Evolutionary conservation across 192 early-diverging fungal genomes (phyloP), one percentile per base, ranked within the genome.

Genomic region (Linnemannia zychae): DNA sequence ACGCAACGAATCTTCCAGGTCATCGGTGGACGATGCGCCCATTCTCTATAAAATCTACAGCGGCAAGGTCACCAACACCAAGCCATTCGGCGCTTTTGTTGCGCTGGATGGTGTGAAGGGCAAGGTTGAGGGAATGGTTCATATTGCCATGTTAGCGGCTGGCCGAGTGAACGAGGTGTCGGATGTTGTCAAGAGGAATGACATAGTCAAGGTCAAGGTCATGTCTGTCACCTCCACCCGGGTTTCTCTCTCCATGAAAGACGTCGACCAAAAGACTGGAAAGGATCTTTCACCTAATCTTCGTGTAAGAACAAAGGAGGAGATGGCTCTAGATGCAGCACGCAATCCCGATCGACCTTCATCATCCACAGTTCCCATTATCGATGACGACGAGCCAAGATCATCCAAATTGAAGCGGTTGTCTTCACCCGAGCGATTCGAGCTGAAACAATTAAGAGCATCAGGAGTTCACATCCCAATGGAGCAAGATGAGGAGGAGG

Each of bases 381-480:
- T 92, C 53, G 88, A 94, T 15, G 89, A 91, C 2, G 79, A 89
- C n/a, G 87, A 88, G 24, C 75, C 81, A 49, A 81, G 68, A 34
- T 78, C 85, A 13, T 88, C 87, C 24, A 81, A 75, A 22, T 80
- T 92, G 22, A 98, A 99, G 84, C 93, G 99, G 3, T 90, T 99
- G 75, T 95, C 97, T 15, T 98, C 97, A 15, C 97, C 97, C 0
- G 98, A 99, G 82, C 93, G 96, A 38, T 99, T 95, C 94, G 99
- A 99, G 87, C 94, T 99, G 75, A 97, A 99, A 87, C 99, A 99
- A 86, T 88, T 99, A 47, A 98, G 98, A 82, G 97, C 99, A 0
- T 96, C 97, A 7, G 99, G 99, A 50, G 97, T 94, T 5, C 88
- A 97, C 28, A 91, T 97, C 77, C 91, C 94, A 4, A 89, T 94